phyloP scores from a whole-genome alignment of 2,329 filamentous ascomycete species.

The Sclerotinia glacialis region DNA sequence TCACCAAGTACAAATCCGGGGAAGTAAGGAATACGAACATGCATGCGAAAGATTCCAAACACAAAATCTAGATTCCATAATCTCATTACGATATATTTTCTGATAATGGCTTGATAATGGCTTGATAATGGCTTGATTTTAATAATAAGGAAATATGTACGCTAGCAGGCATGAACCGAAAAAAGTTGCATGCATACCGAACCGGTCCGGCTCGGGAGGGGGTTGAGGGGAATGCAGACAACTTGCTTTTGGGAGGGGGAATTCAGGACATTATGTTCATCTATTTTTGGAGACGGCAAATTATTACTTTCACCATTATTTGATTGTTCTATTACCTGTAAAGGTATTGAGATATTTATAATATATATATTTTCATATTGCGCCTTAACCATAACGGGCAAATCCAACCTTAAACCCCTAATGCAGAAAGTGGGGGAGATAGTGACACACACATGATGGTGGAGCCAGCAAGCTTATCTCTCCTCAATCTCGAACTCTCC shows the following conservation, averaged over 20 bases:
- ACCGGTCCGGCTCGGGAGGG: background rate
- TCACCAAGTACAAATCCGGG: constrained; percentile 1
- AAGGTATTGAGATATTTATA: background rate
- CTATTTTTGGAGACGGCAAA: background rate
- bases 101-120: constrained; percentile 14
- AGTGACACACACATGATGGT: constrained; percentile 8
- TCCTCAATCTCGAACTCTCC: background rate
- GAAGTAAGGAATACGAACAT: constrained; percentile 12
- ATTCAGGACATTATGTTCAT: background rate
- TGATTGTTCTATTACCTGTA: background rate
- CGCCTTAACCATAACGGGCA: background rate
- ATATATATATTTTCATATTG: background rate
- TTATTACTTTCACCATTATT: background rate
- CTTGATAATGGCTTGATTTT: constrained; percentile 5
- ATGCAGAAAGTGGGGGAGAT: constrained; percentile 9
- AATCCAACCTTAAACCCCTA: background rate
- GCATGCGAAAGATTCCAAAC: constrained; percentile 8
- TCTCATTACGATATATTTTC: constrained; percentile 7
- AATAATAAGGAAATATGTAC: constrained; percentile 9
- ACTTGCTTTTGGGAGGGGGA: background rate
- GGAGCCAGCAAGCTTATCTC: background rate
- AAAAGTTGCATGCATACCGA: background rate
- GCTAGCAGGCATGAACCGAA: constrained; percentile 1
- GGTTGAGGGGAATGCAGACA: background rate
- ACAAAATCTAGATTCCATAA: constrained; percentile 2